phyloP scores from a whole-genome alignment of 495 filamentous ascomycete genomes.

The Daldinia caldariorum region DNA sequence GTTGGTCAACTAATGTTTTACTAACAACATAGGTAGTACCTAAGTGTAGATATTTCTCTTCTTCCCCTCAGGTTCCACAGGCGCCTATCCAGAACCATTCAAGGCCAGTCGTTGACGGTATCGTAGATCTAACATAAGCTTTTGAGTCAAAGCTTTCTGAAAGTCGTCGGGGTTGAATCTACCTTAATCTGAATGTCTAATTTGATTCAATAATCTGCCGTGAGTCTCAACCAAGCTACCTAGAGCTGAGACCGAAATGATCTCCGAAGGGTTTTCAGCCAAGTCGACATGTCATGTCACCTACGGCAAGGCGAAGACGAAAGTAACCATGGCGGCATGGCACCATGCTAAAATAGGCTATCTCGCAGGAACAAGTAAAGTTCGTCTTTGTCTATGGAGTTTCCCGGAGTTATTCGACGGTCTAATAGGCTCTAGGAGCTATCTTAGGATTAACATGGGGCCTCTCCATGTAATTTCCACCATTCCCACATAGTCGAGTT shows the following conservation, averaged over 20 bases:
- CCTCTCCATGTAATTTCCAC: conserved; percentile 31
- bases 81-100: not conserved
- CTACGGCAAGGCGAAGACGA: not conserved
- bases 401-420: conserved; percentile 5
- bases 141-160: not conserved
- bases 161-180: conserved; percentile 28
- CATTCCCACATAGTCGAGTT: conserved; percentile 23
- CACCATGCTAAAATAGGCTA: conserved; percentile 3
- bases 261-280: not conserved
- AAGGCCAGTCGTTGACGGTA: conserved; percentile 1
- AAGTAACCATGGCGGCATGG: not conserved
- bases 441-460: not conserved
- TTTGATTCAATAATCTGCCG: conserved; percentile 20
- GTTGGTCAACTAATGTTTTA: conserved; percentile 20
- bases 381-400: conserved; percentile 16
- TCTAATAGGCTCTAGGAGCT: too few relatives aligned
- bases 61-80: not conserved
- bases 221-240: not conserved
- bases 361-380: conserved; percentile 11
- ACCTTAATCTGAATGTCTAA: conserved; percentile 18
- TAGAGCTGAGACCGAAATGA: conserved; percentile 1
- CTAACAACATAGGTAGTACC: not conserved
- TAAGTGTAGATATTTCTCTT: not conserved
- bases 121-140: conserved; percentile 35
- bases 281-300: conserved; percentile 1